Evolutionary conservation across 2,329 filamentous ascomycete species (phyloP), one percentile per base, ranked within the genome.

Genomic region (Colletotrichum echinochloae): DNA sequence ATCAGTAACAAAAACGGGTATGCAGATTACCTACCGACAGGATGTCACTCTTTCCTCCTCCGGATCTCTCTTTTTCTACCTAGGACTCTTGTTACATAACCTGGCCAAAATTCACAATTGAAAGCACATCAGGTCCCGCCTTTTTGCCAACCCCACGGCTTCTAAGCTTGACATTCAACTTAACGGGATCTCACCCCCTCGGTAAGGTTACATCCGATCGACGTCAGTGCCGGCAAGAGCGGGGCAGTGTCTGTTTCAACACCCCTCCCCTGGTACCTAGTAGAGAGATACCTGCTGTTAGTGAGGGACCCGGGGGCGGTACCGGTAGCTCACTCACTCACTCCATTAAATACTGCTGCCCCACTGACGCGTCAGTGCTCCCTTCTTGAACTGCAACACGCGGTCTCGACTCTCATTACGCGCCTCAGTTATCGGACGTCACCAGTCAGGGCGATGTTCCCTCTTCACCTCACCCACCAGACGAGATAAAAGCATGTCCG

Each of bases 401-500:
- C 63, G 23, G 46, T 28, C 44, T 52, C 44, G 5, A n/a, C 18
- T 51, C 30, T 37, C 28, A 57, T 35, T 18, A 8, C 46, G n/a
- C 44, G 11, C 16, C 35, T 33, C 57, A 12, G 20, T 33, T 14
- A 12, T 51, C 18, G 1, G 33, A 30, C 20, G 33, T 16, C 12
- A 33, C n/a, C 35, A 30, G 26, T 46, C 14, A 9, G 18, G 12
- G 39, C 18, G 26, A 65, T 55, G 44, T 12, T 30, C 48, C 30
- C 11, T 26, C 16, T 16, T 46, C 16, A 26, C 39, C 30, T 33
- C 44, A 41, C 16, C 9, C 26, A 26, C 11, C 37, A 46, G 54
- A 63, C 63, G 68, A 55, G 30, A 48, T 44, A 35, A 20, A 56
- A 49, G 6, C 20, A 70, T 68, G 59, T 67, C 66, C 16, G 60